phyloP scores from a whole-genome alignment of 495 filamentous ascomycete genomes.

The Trichoderma erinaceum region DNA sequence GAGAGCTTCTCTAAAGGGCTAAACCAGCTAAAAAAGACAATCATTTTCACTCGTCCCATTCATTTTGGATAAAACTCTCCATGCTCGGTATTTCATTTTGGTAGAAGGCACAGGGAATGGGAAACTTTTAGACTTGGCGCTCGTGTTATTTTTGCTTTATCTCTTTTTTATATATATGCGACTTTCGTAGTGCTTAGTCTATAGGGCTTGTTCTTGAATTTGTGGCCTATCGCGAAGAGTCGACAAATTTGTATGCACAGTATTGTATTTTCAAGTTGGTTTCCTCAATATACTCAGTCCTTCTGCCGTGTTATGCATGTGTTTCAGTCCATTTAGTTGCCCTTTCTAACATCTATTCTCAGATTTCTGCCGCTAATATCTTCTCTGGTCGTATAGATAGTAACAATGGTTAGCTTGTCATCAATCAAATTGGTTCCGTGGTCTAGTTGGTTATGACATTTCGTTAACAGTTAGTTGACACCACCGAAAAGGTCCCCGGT shows the following conservation, averaged over 20 bases:
- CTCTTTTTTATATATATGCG: background rate
- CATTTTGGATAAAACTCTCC: background rate
- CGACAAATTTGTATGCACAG: too few relatives aligned
- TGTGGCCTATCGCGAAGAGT: too few relatives aligned
- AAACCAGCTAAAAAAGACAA: slow-evolving; percentile 18
- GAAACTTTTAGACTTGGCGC: background rate
- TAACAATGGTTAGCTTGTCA: background rate
- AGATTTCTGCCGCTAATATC: too few relatives aligned
- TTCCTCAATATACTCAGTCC: too few relatives aligned
- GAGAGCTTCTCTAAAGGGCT: slow-evolving; percentile 32
- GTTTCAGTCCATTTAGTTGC: too few relatives aligned
- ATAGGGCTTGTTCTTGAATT: too few relatives aligned
- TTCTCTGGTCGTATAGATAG: slow-evolving; percentile 20
- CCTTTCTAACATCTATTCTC: too few relatives aligned
- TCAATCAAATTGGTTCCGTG: slow-evolving; percentile 5
- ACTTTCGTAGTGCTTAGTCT: background rate
- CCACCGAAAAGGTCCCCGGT: slow-evolving; percentile 14
- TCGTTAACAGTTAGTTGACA: slow-evolving; percentile 13
- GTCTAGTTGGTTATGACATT: slow-evolving; percentile 14
- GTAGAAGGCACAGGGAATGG: background rate
- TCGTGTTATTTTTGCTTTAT: background rate
- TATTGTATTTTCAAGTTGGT: background rate
- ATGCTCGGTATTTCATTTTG: background rate
- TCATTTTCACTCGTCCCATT: background rate
- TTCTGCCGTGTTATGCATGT: too few relatives aligned